Evolutionary conservation across 352 stramenopile genomes (phyloP).

Genomic region (Pythium diclinum): DNA sequence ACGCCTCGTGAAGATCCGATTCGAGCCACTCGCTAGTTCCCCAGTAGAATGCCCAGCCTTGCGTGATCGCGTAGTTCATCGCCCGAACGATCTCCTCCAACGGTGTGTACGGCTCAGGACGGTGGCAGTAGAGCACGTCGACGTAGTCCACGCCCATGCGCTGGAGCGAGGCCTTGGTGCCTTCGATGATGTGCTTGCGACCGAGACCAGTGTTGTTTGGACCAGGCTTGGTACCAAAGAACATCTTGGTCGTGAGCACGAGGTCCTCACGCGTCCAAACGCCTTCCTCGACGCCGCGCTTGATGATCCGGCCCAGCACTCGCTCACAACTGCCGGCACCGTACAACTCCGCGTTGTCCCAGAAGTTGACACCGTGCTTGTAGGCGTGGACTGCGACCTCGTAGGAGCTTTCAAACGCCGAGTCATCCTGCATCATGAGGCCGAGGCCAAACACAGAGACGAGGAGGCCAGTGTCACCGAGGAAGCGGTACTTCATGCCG

Average conservation of each 20-base stretch:
- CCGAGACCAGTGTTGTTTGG: conserved; percentile 42
- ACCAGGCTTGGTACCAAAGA: conserved; percentile 43
- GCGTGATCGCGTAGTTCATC: conserved; percentile 27
- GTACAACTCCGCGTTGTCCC: too few relatives aligned
- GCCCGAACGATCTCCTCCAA: conserved; percentile 63
- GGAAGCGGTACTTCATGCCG: too few relatives aligned
- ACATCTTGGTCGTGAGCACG: conserved; percentile 70
- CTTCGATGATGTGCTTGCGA: conserved; percentile 58
- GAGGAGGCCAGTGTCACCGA: too few relatives aligned
- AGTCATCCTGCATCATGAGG: too few relatives aligned
- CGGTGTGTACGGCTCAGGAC: conserved; percentile 49
- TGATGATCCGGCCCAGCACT: conserved; percentile 58
- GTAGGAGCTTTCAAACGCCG: too few relatives aligned
- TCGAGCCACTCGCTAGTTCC: conserved; percentile 64
- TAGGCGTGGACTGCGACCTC: too few relatives aligned
- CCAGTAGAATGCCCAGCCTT: conserved; percentile 40
- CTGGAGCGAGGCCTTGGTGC: conserved; percentile 56
- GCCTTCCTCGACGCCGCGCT: conserved; percentile 42
- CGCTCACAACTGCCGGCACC: too few relatives aligned
- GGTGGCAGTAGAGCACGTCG: conserved; percentile 70
- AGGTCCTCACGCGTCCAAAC: conserved; percentile 54
- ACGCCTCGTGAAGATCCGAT: conserved; percentile 71
- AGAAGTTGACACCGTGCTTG: too few relatives aligned
- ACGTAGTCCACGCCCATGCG: conserved; percentile 59
- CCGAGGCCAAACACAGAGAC: too few relatives aligned